Evolutionary conservation across 2,329 filamentous ascomycete genomes (phyloP).

Genomic region (Phaeosphaeria sp.): DNA sequence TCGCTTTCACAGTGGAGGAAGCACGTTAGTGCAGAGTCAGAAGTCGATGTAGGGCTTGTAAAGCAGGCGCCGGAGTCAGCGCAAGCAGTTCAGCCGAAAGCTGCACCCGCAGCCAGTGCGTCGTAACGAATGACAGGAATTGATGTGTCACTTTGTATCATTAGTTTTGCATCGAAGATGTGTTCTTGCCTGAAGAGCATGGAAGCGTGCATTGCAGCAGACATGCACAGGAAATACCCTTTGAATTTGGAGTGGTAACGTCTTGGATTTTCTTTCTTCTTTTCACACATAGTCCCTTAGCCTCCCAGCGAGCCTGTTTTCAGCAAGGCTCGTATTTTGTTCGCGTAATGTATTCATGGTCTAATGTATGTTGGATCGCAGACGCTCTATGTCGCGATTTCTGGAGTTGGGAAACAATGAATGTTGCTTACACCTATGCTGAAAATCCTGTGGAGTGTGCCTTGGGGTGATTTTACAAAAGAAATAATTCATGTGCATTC

Average conservation of each 20-base stretch:
- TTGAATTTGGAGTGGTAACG: neutral
- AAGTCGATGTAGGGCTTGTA: neutral
- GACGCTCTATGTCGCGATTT: neutral
- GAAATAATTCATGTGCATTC: neutral
- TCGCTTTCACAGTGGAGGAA: slow-evolving; percentile 45
- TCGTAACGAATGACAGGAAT: neutral
- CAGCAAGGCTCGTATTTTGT: neutral
- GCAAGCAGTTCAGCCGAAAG: neutral
- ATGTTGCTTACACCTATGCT: neutral
- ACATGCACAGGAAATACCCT: neutral
- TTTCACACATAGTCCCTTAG: neutral
- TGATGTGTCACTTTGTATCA: neutral
- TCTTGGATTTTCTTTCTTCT: neutral
- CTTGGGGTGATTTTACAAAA: neutral
- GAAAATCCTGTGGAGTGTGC: neutral
- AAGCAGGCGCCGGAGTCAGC: neutral
- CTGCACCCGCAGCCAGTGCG: neutral
- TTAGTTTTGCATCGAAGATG: neutral
- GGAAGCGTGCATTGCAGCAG: neutral
- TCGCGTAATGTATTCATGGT: neutral
- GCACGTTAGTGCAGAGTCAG: slow-evolving; percentile 33
- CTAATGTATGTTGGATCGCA: neutral
- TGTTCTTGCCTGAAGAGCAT: neutral
- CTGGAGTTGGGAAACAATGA: neutral
- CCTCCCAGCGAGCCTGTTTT: neutral